Conservation (phyloP, 2,329 filamentous ascomycete genomes). For the Exophiala sideris region DNA sequence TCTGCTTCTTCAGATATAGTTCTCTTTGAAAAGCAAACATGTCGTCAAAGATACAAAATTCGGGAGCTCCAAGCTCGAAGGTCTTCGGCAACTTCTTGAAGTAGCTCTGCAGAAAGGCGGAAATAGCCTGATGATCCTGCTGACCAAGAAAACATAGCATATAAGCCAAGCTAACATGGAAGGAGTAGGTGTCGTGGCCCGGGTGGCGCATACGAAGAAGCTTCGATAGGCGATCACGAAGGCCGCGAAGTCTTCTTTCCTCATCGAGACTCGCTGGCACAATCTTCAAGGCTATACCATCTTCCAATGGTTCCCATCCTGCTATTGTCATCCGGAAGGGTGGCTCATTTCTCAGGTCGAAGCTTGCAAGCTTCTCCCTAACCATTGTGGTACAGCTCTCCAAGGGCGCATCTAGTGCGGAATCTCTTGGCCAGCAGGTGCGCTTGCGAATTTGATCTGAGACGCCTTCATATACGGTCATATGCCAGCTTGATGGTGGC, state of each 20-base stretch:
- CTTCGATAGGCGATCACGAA: too few species aligned
- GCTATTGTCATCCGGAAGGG: conserved; percentile 1
- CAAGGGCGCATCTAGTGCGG: neutral
- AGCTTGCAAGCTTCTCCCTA: too few species aligned
- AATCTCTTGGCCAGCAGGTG: conserved; percentile 2
- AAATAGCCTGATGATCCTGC: conserved; percentile 1
- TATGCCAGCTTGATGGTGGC: conserved; percentile 11
- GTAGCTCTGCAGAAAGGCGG: too few species aligned
- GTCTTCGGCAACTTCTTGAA: neutral
- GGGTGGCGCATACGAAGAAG: neutral
- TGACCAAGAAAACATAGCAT: neutral
- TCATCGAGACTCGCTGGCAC: too few species aligned
- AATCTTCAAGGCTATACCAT: too few species aligned
- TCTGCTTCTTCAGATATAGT: too few species aligned
- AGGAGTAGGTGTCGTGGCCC: conserved; percentile 8
- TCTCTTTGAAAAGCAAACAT: neutral
- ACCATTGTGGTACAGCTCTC: too few species aligned
- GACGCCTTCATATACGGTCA: conserved; percentile 13
- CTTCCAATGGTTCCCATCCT: neutral
- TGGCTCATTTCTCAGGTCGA: neutral
- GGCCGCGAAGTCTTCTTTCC: too few species aligned
- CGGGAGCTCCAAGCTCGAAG: conserved; percentile 2
- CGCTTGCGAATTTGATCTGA: conserved; percentile 10
- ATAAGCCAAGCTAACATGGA: conserved; percentile 10
- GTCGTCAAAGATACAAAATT: conserved; percentile 4